Percentiles rank a stretch among this genome's conserved stretches.
phyloP scores from a whole-genome alignment of 192 early-diverging fungal genomes.

The Rhizoclosmatium sp. region DNA sequence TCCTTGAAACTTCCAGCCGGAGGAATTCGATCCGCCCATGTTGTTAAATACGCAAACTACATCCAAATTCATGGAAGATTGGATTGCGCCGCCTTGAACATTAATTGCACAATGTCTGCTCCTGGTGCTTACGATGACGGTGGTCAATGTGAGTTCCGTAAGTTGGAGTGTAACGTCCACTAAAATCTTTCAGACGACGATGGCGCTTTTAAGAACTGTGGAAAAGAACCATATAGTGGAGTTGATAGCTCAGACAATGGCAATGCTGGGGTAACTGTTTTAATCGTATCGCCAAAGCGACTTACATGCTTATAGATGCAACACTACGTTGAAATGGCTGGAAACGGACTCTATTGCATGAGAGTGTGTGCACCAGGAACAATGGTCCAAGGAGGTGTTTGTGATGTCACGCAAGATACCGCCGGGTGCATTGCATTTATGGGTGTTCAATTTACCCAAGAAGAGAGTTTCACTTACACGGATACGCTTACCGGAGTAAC shows the following conservation, averaged over 20 bases:
- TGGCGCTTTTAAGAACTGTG: conserved; percentile 36
- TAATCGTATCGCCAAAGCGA: background rate
- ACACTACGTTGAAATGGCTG: conserved; percentile 43
- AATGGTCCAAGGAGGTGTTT: conserved; percentile 26
- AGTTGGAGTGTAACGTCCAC: conserved; percentile 19
- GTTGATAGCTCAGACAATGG: conserved; percentile 25
- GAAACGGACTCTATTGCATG: conserved; percentile 46
- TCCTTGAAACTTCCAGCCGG: conserved; percentile 22
- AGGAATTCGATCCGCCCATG: conserved; percentile 35
- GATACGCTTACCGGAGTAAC: background rate
- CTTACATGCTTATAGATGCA: background rate
- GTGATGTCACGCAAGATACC: conserved; percentile 45
- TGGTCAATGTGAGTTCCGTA: conserved; percentile 44
- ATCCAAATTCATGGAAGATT: conserved; percentile 34
- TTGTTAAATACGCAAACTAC: conserved; percentile 26
- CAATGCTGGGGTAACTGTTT: conserved; percentile 8
- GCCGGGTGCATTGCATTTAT: conserved; percentile 21
- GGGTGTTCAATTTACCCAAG: background rate
- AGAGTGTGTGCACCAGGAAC: conserved; percentile 39
- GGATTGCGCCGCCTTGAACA: conserved; percentile 36
- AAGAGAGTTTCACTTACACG: background rate
- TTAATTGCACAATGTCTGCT: conserved; percentile 35
- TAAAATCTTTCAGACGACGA: conserved; percentile 1
- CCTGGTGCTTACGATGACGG: conserved; percentile 45
- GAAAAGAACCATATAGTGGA: conserved; percentile 52